Conservation (phyloP, 441 rosid genomes). For the Euphorbia celastroides region DNA sequence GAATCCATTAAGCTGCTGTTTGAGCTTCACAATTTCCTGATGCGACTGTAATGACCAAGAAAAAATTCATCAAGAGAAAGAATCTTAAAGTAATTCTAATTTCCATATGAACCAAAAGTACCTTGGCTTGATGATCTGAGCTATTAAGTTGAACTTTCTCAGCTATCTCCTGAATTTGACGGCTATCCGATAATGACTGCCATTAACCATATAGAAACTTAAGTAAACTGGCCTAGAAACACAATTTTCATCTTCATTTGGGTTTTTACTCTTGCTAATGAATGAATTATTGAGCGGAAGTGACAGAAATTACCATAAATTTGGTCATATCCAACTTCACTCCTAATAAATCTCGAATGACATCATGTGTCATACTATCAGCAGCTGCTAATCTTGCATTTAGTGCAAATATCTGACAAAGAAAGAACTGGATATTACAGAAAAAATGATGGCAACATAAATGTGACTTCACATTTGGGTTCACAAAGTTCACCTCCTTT, state of each 20-base stretch:
- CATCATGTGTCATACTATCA: constrained; percentile 97
- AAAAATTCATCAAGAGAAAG: constrained; percentile 5
- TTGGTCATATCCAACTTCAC: constrained; percentile 82
- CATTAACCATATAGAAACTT: constrained; percentile 19
- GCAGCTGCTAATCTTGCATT: constrained; percentile 84
- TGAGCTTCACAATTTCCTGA: constrained; percentile 56
- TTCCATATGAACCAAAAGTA: constrained; percentile 23
- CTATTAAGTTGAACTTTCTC: constrained; percentile 50
- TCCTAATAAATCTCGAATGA: constrained; percentile 90
- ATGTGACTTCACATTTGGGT: too few relatives aligned
- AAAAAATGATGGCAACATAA: too few relatives aligned
- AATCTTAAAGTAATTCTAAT: background rate
- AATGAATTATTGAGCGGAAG: constrained; percentile 2
- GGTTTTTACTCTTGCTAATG: too few relatives aligned
- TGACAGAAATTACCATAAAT: constrained; percentile 53
- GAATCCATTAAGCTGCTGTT: constrained; percentile 70
- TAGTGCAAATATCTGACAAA: constrained; percentile 56
- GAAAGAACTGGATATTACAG: background rate
- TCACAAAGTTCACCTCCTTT: constrained; percentile 55
- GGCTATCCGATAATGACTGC: constrained; percentile 79
- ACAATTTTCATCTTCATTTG: constrained; percentile 4
- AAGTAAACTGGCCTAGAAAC: background rate
- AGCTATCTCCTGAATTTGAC: constrained; percentile 61
- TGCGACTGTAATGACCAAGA: constrained; percentile 35
- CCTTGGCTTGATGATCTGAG: constrained; percentile 57